Evolutionary conservation across 805 yeast species (phyloP), one percentile per base, ranked within the genome.

Genomic region (Geotrichum ghanense): DNA sequence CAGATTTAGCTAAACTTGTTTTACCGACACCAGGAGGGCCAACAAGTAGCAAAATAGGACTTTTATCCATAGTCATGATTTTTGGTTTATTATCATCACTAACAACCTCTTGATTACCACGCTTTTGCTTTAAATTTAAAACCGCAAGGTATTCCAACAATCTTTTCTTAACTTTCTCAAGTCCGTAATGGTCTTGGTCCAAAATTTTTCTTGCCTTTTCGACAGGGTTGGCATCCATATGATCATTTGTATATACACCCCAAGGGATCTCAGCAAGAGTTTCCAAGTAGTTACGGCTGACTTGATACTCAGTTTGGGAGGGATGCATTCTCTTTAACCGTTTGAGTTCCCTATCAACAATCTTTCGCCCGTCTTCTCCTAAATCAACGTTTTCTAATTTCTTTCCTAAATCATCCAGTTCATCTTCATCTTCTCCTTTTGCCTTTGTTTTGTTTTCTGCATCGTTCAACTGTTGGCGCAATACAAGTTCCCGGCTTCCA

Each of bases 11-110:
- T 48, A 87, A 68, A 1, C 92, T 81, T 0, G 96, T 87, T 61
- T 87, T 87, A 23, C 96, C 96, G 12, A 86, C 92, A 31, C 96
- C 96, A 0, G 95, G 96, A 9, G 95, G 95, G 0, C 95, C 96
- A 3, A 85, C 86, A 48, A 87, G 71, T 62, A 87, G 69, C 39
- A 87, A 63, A 41, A 87, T 86, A 4, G 95, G 95, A 1, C 94
- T 75, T 56, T 68, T 54, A 22, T 47, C 49, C 14, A 44, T 39
- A 6, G 49, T 22, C 45, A 45, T 25, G 27, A 22, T 19, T 19
- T 17, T 26, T 24, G 37, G 24, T 20, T n/a, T 71, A 2, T 63
- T 50, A 34, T n/a, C 26, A 26, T 23, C 26, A 27, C n/a, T 20
- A n/a, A 39, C 45, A 35, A 12, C 45, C 47, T 47, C 46, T 40